Conservation (phyloP, 1,284 basidiomycete genomes). For the Leccinum pachyderme region DNA sequence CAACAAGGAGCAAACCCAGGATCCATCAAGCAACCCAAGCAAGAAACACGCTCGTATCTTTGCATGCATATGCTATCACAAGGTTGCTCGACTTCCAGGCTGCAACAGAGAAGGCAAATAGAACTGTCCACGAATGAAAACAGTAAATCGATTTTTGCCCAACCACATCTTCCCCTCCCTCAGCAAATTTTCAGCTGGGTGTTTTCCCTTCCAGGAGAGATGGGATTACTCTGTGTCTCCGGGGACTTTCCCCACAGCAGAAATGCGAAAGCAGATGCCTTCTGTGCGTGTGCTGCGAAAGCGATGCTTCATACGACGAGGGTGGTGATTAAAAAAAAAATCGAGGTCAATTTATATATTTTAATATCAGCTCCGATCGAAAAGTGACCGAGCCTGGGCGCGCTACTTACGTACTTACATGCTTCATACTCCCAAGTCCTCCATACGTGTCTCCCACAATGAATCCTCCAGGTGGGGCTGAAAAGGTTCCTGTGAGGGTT, state of each 20-base stretch:
- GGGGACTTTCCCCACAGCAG: constrained; percentile 90
- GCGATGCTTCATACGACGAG: constrained; percentile 76
- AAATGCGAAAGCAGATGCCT: constrained; percentile 43
- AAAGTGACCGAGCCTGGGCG: constrained; percentile 5
- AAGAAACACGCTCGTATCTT: constrained; percentile 72
- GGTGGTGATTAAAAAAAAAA: constrained; percentile 14
- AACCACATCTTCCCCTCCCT: constrained; percentile 46
- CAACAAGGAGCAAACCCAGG: constrained; percentile 55
- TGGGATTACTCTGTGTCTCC: constrained; percentile 69
- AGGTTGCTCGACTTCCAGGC: constrained; percentile 36
- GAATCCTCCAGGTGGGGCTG: constrained; percentile 19
- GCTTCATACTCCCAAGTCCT: not conserved
- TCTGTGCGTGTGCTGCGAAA: constrained; percentile 77
- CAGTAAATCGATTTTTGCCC: constrained; percentile 46
- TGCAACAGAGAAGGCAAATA: constrained; percentile 58
- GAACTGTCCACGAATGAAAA: constrained; percentile 26
- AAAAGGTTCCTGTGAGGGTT: constrained; percentile 19
- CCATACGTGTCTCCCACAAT: constrained; percentile 8
- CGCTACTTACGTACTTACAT: not conserved
- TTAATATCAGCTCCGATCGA: constrained; percentile 26
- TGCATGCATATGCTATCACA: constrained; percentile 47
- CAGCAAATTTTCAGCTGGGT: constrained; percentile 60
- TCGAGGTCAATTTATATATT: constrained; percentile 1
- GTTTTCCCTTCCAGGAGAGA: constrained; percentile 65
- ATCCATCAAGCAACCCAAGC: constrained; percentile 41